Conservation (phyloP, 2,329 filamentous ascomycete species). For the Trichophyton simii region DNA sequence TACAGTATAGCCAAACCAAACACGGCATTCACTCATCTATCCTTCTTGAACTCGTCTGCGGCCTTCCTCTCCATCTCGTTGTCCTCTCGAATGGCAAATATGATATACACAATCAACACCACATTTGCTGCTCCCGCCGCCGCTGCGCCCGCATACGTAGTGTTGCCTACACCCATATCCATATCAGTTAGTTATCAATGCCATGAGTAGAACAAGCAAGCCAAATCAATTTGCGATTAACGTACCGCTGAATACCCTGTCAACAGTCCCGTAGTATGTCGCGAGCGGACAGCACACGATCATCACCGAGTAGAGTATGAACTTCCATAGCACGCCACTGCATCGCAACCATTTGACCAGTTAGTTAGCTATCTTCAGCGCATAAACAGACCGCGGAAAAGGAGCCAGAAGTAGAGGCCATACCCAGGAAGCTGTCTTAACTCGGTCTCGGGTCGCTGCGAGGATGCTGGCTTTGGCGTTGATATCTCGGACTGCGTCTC, state of each 20-base stretch:
- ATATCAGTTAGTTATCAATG: no score
- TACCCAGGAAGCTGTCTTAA: neutral
- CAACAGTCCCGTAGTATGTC: slow-evolving; percentile 72
- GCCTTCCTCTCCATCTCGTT: slow-evolving; percentile 59
- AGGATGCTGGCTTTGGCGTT: neutral
- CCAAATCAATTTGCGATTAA: neutral
- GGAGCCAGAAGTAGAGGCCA: neutral
- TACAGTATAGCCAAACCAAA: neutral
- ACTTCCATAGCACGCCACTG: slow-evolving; percentile 76
- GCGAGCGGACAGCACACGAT: slow-evolving; percentile 83
- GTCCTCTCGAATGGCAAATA: slow-evolving; percentile 87
- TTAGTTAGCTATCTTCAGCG: neutral
- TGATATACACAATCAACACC: slow-evolving; percentile 76
- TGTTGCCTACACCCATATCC: slow-evolving; percentile 52
- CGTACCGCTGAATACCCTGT: slow-evolving; percentile 64
- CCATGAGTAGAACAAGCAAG: neutral
- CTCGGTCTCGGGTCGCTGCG: neutral
- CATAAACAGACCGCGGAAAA: neutral
- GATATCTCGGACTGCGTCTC: neutral
- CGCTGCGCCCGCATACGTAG: slow-evolving; percentile 70
- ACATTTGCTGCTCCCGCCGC: slow-evolving; percentile 87
- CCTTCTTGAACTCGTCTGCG: slow-evolving; percentile 43
- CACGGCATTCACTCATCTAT: slow-evolving; percentile 22
- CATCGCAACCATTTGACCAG: slow-evolving; percentile 6
- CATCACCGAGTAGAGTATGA: slow-evolving; percentile 77